Evolutionary conservation across 495 filamentous ascomycete genomes (phyloP).

Genomic region (Podospora appendiculata): DNA sequence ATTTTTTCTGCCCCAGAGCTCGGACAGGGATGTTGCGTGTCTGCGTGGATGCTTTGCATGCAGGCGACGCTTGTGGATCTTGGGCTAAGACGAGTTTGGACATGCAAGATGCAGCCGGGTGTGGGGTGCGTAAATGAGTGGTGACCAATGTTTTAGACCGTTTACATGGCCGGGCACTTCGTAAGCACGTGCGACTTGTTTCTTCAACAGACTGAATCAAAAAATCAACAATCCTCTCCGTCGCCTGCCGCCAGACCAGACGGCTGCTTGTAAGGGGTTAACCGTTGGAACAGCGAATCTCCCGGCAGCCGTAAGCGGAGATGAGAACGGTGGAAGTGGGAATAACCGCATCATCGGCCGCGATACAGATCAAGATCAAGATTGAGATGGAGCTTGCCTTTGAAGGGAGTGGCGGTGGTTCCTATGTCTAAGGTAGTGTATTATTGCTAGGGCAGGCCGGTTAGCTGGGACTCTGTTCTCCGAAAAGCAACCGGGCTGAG

Average conservation of each 20-base stretch:
- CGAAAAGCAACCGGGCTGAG: too few species aligned
- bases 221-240: not conserved
- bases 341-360: too few species aligned
- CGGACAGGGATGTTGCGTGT: conserved; percentile 18
- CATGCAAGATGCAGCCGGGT: conserved; percentile 20
- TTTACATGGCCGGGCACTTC: conserved; percentile 13
- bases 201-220: not conserved
- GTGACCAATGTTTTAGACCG: conserved; percentile 3
- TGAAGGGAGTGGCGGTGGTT: too few species aligned
- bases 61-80: conserved; percentile 28
- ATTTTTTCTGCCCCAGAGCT: conserved; percentile 5
- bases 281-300: not conserved
- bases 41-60: conserved; percentile 22
- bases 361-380: too few species aligned
- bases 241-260: not conserved
- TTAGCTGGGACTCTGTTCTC: too few species aligned
- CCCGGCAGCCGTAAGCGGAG: conserved; percentile 11
- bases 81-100: conserved; percentile 9
- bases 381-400: too few species aligned
- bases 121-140: conserved; percentile 27
- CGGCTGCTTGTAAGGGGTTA: not conserved
- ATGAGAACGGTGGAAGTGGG: not conserved
- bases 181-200: not conserved
- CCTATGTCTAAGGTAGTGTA: too few species aligned
- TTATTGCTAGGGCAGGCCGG: too few species aligned